Evolutionary conservation across 495 filamentous ascomycete genomes (phyloP), one percentile per base, ranked within the genome.

Genomic region (Rostrohypoxylon terebratum): DNA sequence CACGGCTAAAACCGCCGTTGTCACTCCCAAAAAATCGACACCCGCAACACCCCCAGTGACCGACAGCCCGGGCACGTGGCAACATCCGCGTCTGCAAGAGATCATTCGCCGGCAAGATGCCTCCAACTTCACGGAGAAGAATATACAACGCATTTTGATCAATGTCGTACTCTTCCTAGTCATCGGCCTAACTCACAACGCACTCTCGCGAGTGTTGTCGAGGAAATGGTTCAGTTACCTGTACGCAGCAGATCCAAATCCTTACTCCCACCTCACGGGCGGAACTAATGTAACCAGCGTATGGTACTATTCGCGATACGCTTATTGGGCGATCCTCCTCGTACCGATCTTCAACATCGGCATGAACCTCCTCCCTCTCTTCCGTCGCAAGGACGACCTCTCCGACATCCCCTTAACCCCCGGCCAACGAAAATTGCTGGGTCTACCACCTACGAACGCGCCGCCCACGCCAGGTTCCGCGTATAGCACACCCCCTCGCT

Each of bases 371-470:
- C 83, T 86, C 21, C 96, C 93, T 11, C 86, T 97, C 20, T 78
- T 93, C 75, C 87, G 89, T 55, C 80, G 81, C 6, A 87, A 84
- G 63, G 94, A 97, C 78, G 88, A 95, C 68, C 85, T 97, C 66
- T 83, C 89, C 71, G 95, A 99, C 78, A 96, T 99, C 54, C 89
- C 96, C 68, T 86, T 99, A 59, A 98, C 94, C 4, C 93, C 96
- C 21, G 90, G 90, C 11, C 96, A 99, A 79, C 92, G 96, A 44
- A 84, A 88, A 59, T 87, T 97, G 16, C 86, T 99, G 18, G 94
- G 94, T 10, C 88, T 99, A 9, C 87, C 91, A 58, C 92, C 93
- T 5, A 90, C 84, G 45, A 82, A 86, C 2, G 82, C 84, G n/a
- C 86, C 91, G 2, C 81, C 86, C 3, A 94, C 93, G 0, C 90